A percentile compares a stretch with the other conserved stretches of the same genome.
These are phyloP conservation scores for Talaromyces pinophilus DNA, from an alignment of 2,329 filamentous ascomycete genomes.

Conservation along the genomic window DNA sequence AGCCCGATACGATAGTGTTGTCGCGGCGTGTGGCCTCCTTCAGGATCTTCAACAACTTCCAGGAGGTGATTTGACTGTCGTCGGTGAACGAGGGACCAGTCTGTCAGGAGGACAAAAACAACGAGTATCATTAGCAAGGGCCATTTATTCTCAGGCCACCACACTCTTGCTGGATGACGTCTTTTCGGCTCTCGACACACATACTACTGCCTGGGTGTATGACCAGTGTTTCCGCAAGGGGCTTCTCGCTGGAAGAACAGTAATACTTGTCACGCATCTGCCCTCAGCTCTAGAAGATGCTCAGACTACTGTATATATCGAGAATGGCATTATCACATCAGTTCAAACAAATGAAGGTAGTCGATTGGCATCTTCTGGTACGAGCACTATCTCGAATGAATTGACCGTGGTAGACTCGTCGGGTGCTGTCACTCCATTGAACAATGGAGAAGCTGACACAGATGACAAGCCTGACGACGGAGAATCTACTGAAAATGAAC, in stretches of 20 bases:
- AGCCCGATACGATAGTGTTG: slow-evolving; percentile 58
- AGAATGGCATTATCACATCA: slow-evolving; percentile 27
- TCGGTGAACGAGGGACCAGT: slow-evolving; percentile 68
- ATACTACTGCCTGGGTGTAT: slow-evolving; percentile 59
- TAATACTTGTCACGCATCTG: slow-evolving; percentile 58
- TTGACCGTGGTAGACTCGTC: slow-evolving; percentile 7
- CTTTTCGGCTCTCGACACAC: slow-evolving; percentile 79
- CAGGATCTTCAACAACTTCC: slow-evolving; percentile 60
- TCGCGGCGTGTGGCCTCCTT: slow-evolving; percentile 62
- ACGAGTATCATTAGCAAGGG: slow-evolving; percentile 75
- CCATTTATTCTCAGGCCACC: slow-evolving; percentile 72
- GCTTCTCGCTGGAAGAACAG: slow-evolving; percentile 56
- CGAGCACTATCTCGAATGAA: slow-evolving; percentile 18
- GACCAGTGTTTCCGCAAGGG: slow-evolving; percentile 60
- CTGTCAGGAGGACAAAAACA: slow-evolving; percentile 87
- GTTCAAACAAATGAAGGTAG: slow-evolving; percentile 23
- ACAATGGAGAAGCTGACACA: neutral
- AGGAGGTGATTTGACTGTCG: slow-evolving; percentile 63
- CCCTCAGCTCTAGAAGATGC: slow-evolving; percentile 31
- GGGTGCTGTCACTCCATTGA: neutral
- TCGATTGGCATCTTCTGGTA: slow-evolving; percentile 8
- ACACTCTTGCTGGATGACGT: slow-evolving; percentile 85
- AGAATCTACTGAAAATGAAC: neutral
- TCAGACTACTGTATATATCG: slow-evolving; percentile 26
- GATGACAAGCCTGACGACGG: neutral